Evolutionary conservation across 2,329 filamentous ascomycete genomes (phyloP), one percentile per base, ranked within the genome.

Genomic region (Aspergillus amoenus): DNA sequence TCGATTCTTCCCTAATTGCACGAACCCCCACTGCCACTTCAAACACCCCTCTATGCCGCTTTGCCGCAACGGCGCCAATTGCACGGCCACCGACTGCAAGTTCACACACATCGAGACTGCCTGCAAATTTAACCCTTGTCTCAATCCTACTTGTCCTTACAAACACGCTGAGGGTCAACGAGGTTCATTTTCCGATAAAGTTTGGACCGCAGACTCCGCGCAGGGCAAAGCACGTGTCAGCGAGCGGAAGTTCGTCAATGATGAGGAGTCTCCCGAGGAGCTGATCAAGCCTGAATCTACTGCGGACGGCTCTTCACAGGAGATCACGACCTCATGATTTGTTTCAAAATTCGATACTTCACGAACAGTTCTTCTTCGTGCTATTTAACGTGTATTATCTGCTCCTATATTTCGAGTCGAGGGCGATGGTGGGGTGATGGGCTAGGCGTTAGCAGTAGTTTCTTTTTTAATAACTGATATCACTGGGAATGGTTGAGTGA

Each of bases 141-240:
- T 91, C 62, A 97, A 97, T 77, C 84, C 88, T n/a, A 84, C 80
- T 66, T 99, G 94, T 73, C 82, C 87, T 4, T 97, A 91, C 79
- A 92, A 92, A 75, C 94, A 99, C 74, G 89, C 87, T 41, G 91
- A 95, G 54, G 94, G 93, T 12, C 94, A 99, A 78, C 86, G 90
- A 66, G 91, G 90, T 50, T 85, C 84, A 13, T 93, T 92, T 75
- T 84, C 88, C 60, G 91, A 95, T 73, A 97, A 96, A 78, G 91
- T 95, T 27, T 97, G 93, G 93, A 92, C 88, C 17, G 84, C 91
- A 3, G 84, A 82, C 37, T 51, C 45, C n/a, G 18, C 27, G 13
- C 62, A 60, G 51, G 66, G 74, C 27, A 83, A 82, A 64, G 79
- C 84, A 56, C 91, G 96, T 72, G 87, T 96, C 49, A 96, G 91